Evolutionary conservation across 441 rosid genomes (phyloP), one percentile per base, ranked within the genome.

Genomic region (Manihot esculenta): DNA sequence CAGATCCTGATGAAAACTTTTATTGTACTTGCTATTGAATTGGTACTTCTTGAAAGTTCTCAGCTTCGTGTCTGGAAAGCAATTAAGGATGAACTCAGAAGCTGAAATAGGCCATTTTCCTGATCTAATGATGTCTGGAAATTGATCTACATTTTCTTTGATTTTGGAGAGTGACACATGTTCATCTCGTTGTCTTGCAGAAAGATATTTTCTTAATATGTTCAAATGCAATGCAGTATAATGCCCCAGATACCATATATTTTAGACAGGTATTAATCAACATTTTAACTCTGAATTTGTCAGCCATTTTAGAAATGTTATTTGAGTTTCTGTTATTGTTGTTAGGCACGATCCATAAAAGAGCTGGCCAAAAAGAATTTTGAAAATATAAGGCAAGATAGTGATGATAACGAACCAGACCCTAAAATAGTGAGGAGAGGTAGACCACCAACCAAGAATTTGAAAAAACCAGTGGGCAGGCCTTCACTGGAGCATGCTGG

Each of bases 251-350:
- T 76, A 90, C 98, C 50, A 78, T 93, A 49, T 93, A 87, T 68
- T 89, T 84, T 81, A 83, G 90, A 59, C 93, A 93, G 95, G 98
- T 90, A 69, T n/a, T n/a, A n/a, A n/a, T n/a, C n/a, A n/a, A n/a
- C n/a, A n/a, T n/a, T n/a, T n/a, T n/a, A n/a, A n/a, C n/a, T n/a
- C n/a, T n/a, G n/a, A n/a, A n/a, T n/a, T 49, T 66, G 71, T 33
- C 21, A 5, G 12, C 51, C 73, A n/a, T 60, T n/a, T 50, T 56
- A 27, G 57, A 26, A 41, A 24, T 66, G 57, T 68, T 33, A 54
- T 38, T 60, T 72, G 35, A 72, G 23, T 68, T 68, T 45, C 24
- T 68, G 56, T n/a, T n/a, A n/a, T n/a, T n/a, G n/a, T 62, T 77
- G 8, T 47, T 72, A 90, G 94, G 96, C 90, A 68, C 81, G 96